Base-by-base conservation (phyloP, 371 early-diverging fungal genomes). In the Mucor circinelloides region DNA sequence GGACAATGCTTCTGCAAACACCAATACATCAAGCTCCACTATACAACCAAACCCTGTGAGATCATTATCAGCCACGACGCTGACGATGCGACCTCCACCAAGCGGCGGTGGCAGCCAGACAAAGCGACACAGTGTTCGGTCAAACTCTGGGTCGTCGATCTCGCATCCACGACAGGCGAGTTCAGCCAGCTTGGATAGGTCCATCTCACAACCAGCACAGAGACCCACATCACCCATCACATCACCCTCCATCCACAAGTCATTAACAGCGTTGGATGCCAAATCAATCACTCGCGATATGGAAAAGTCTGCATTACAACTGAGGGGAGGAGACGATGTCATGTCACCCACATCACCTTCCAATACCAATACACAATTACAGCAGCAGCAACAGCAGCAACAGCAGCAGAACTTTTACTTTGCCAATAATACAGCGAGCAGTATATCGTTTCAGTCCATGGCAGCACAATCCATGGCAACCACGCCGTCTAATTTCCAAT, bases 201-300 rank as follows among this genome's bases (percentile, higher is more conserved):
- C 78, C 4, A 60, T 67, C 6, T 76, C 76, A 21, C 66, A 62
- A 73, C 64, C 64, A 44, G 71, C 76, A 13, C 82, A 70, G 36
- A 68, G 75, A 10, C 84, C 86, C 0, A 79, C 85, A 2, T 76
- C 77, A 30, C 76, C 82, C 27, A 65, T 79, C 25, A 72, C 76
- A 23, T 81, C 82, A 1, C 78, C 80, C 4, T 77, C 81, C 21
- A 79, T 85, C 21, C 81, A 83, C 58, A 86, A 85, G 62, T 85
- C 85, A 2, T 57, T 87, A 0, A 82, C 77, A 25, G 85, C 86
- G 21, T 76, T 90, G 19, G 89, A 90, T 58, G 88, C 89, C n/a
- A 87, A 85, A 58, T 79, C 82, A 13, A 86, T 89, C 72, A 79
- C 85, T 12, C 75, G 83, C 13, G 87, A 90, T 52, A 87, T 87